Percentiles rank a stretch among this genome's conserved stretches.
Evolutionary conservation across 148 eudicot species (phyloP).

Genomic region (Arctostaphylos glauca): DNA sequence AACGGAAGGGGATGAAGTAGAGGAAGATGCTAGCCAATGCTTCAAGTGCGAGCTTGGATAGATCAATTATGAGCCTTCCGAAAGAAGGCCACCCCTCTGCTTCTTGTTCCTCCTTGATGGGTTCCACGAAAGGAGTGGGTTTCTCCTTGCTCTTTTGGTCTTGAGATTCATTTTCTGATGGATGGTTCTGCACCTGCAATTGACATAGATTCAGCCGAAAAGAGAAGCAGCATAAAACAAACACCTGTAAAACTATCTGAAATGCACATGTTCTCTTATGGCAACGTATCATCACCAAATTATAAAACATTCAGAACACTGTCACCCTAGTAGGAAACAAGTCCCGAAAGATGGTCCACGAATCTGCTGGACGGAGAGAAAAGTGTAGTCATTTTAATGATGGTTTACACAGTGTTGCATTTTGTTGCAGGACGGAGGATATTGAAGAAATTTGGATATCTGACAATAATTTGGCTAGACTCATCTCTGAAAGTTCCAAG

Average conservation of each 20-base stretch:
- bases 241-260: background rate
- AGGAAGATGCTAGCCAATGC: constrained; percentile 33
- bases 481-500: too few relatives aligned
- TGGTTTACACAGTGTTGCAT: background rate
- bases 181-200: constrained; percentile 41
- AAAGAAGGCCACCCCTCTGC: constrained; percentile 79
- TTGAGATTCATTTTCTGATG: constrained; percentile 28
- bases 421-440: background rate
- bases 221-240: background rate
- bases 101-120: constrained; percentile 46
- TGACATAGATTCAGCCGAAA: constrained; percentile 14
- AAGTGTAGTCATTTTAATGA: background rate
- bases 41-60: constrained; percentile 57
- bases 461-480: background rate
- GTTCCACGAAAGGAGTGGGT: constrained; percentile 34
- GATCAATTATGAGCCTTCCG: constrained; percentile 57
- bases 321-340: background rate
- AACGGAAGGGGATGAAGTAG: constrained; percentile 44
- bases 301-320: background rate
- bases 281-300: background rate
- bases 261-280: background rate
- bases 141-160: constrained; percentile 42
- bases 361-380: background rate
- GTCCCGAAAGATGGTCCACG: background rate
- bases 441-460: background rate